Percentiles rank a stretch among this genome's conserved stretches.
phyloP scores from a whole-genome alignment of 2,329 filamentous ascomycete species.

The Ophiostoma ulmi region DNA sequence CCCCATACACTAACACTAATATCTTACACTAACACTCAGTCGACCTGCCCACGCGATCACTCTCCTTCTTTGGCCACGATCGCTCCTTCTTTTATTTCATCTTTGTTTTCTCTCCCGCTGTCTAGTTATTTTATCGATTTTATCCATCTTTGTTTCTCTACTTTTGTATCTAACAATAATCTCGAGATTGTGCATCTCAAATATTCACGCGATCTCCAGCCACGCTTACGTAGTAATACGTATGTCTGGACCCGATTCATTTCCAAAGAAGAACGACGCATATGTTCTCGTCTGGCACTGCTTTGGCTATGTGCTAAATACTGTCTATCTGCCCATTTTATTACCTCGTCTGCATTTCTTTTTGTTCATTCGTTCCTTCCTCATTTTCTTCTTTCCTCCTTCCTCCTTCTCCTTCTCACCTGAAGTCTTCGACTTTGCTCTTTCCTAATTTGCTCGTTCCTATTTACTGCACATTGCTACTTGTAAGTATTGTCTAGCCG shows the following conservation, averaged over 20 bases:
- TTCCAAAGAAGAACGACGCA: not conserved
- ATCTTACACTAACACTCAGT: not conserved
- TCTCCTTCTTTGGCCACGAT: constrained; percentile 10
- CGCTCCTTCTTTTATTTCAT: constrained; percentile 5
- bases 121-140: not conserved
- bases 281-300: not conserved
- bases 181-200: not conserved
- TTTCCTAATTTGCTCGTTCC: not conserved
- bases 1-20: not conserved
- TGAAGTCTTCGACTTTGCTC: not conserved
- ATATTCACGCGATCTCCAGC: not conserved
- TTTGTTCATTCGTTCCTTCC: not conserved
- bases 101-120: not conserved
- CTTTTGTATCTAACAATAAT: not conserved
- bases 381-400: not conserved
- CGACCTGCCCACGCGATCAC: constrained; percentile 18
- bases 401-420: not conserved
- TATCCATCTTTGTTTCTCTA: not conserved
- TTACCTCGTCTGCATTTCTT: not conserved
- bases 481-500: not conserved
- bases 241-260: constrained; percentile 6
- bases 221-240: constrained; percentile 8
- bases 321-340: not conserved
- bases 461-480: not conserved
- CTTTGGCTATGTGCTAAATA: constrained; percentile 6